phyloP scores from a whole-genome alignment of 2,329 filamentous ascomycete genomes.

The Alternaria alternata region DNA sequence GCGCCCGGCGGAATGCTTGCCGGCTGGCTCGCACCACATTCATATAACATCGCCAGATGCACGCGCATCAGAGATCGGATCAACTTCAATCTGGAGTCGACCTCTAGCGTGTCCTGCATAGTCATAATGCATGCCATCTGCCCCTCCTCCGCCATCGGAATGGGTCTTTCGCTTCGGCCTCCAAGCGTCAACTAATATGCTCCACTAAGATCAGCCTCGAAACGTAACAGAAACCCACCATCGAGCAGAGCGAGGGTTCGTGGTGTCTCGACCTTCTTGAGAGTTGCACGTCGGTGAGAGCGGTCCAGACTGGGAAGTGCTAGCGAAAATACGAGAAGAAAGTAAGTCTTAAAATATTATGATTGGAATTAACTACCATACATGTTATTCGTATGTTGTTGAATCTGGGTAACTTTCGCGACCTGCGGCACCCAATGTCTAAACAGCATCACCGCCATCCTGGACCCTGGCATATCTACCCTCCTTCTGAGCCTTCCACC shows the following conservation, averaged over 20 bases:
- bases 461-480: slow-evolving; percentile 31
- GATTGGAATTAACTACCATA: not conserved
- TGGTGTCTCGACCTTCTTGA: not conserved
- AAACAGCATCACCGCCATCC: slow-evolving; percentile 9
- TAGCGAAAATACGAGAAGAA: not conserved
- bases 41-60: slow-evolving; percentile 1
- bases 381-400: not conserved
- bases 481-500: slow-evolving; percentile 30
- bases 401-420: not conserved
- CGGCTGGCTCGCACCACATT: slow-evolving; percentile 7
- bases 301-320: not conserved
- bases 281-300: not conserved
- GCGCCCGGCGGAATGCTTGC: not conserved
- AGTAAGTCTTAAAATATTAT: not conserved
- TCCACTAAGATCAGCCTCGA: slow-evolving; percentile 30
- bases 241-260: slow-evolving; percentile 5
- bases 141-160: slow-evolving; percentile 34
- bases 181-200: slow-evolving; percentile 24
- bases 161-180: slow-evolving; percentile 11
- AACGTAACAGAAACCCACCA: slow-evolving; percentile 39
- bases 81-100: not conserved
- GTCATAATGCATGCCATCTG: not conserved
- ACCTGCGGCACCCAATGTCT: not conserved
- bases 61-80: not conserved
- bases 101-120: not conserved